Conservation (phyloP, 202 grass and related monocot genomes). For the Hordeum pubiflorum region DNA sequence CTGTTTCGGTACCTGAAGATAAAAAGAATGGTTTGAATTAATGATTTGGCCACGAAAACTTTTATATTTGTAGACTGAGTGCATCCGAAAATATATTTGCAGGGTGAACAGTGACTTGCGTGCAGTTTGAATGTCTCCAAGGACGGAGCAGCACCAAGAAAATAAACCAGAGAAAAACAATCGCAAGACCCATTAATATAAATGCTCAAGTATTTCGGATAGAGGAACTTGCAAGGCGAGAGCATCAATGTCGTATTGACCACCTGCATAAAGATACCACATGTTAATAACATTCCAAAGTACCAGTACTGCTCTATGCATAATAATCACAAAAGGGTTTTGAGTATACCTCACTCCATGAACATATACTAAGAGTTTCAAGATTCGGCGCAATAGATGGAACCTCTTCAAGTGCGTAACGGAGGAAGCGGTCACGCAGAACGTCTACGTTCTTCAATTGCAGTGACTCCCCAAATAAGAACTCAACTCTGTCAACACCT, state of each 20-base stretch:
- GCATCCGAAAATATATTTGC: background rate
- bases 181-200: background rate
- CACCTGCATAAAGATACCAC: background rate
- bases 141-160: background rate
- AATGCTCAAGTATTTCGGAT: background rate
- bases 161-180: background rate
- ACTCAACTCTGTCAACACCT: background rate
- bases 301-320: background rate
- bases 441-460: background rate
- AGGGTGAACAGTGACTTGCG: background rate
- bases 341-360: background rate
- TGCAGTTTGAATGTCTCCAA: background rate
- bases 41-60: background rate
- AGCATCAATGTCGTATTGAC: background rate
- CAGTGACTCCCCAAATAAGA: background rate
- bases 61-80: background rate
- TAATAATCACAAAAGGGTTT: background rate
- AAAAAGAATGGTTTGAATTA: background rate
- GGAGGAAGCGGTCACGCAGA: background rate
- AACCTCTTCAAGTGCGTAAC: background rate
- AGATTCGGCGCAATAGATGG: background rate
- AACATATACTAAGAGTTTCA: background rate
- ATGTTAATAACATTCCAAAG: background rate
- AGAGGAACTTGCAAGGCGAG: background rate
- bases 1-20: background rate